These are phyloP conservation scores for Mycosarcoma mackinlayi DNA, from an alignment of 1,284 basidiomycete genomes.

Conservation along the genomic window DNA sequence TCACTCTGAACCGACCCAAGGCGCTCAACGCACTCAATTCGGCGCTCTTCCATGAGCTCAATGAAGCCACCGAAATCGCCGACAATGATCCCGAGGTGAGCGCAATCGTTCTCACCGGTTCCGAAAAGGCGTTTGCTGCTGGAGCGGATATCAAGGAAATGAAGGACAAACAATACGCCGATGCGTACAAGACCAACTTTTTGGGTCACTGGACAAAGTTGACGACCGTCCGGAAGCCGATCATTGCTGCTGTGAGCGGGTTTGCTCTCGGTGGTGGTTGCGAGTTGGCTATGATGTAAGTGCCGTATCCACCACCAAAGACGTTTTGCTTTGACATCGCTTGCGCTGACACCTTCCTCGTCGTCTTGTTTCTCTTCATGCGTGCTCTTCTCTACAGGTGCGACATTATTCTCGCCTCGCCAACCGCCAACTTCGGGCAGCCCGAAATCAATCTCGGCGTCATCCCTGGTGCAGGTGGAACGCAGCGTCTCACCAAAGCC, in stretches of 20 bases:
- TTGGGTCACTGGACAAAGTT: slow-evolving; percentile 87
- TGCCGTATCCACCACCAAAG: slow-evolving; percentile 33
- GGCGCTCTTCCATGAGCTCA: slow-evolving; percentile 75
- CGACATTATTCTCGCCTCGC: slow-evolving; percentile 95
- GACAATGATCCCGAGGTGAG: slow-evolving; percentile 69
- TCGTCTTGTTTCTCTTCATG: not conserved
- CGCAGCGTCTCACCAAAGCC: slow-evolving; percentile 83
- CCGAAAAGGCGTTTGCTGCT: slow-evolving; percentile 93
- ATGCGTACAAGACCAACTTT: slow-evolving; percentile 89
- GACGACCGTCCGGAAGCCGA: slow-evolving; percentile 83
- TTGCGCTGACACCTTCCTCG: not conserved
- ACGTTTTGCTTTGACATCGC: too few relatives aligned
- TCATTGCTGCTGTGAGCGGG: slow-evolving; percentile 94
- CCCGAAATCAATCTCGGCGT: slow-evolving; percentile 97
- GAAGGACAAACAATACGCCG: slow-evolving; percentile 86
- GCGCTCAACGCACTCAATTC: slow-evolving; percentile 79
- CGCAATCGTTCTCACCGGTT: slow-evolving; percentile 95
- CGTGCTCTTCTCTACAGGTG: slow-evolving; percentile 70
- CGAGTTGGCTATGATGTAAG: slow-evolving; percentile 90
- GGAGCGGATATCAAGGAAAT: slow-evolving; percentile 94
- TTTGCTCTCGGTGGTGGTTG: slow-evolving; percentile 97
- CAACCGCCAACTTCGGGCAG: slow-evolving; percentile 92
- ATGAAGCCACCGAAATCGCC: slow-evolving; percentile 81
- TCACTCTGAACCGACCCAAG: slow-evolving; percentile 95
- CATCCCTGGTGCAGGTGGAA: slow-evolving; percentile 88